Evolutionary conservation across 2,329 filamentous ascomycete species (phyloP).

Genomic region (Arachnopeziza araneosa): DNA sequence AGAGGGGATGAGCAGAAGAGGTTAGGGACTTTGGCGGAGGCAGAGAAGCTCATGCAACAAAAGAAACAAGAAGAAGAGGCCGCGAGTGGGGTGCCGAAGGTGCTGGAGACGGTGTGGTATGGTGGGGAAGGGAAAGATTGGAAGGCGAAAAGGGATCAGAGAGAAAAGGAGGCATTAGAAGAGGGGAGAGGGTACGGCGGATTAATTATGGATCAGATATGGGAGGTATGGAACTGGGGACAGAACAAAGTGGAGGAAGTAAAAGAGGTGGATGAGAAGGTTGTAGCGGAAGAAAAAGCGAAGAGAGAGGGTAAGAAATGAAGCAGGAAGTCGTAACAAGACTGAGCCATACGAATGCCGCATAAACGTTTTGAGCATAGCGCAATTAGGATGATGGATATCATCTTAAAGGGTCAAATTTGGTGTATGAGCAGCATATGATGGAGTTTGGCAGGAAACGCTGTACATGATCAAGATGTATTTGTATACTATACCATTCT

Average conservation of each 20-base stretch:
- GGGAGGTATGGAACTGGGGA: constrained; percentile 42
- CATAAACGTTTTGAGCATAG: background rate
- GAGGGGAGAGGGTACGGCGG: constrained; percentile 35
- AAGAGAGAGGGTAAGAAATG: background rate
- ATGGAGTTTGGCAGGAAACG: background rate
- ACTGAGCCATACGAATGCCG: background rate
- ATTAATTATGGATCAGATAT: constrained; percentile 41
- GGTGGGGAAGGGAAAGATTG: constrained; percentile 43
- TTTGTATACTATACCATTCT: background rate
- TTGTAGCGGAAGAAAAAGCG: background rate
- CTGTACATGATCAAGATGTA: background rate
- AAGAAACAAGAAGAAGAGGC: constrained; percentile 10
- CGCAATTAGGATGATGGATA: background rate
- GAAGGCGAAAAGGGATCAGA: constrained; percentile 29
- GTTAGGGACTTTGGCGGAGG: constrained; percentile 2
- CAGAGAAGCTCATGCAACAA: constrained; percentile 8
- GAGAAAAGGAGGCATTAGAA: constrained; percentile 30
- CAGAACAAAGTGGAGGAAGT: constrained; percentile 32
- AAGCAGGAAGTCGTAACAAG: background rate
- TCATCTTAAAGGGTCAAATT: background rate
- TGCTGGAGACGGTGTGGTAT: constrained; percentile 51
- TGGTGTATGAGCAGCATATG: background rate
- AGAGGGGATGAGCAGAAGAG: background rate
- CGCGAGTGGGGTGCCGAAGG: constrained; percentile 18
- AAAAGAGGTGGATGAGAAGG: constrained; percentile 3